These are phyloP conservation scores for Daldinia decipiens DNA, from an alignment of 495 filamentous ascomycete genomes.

Conservation along the genomic window DNA sequence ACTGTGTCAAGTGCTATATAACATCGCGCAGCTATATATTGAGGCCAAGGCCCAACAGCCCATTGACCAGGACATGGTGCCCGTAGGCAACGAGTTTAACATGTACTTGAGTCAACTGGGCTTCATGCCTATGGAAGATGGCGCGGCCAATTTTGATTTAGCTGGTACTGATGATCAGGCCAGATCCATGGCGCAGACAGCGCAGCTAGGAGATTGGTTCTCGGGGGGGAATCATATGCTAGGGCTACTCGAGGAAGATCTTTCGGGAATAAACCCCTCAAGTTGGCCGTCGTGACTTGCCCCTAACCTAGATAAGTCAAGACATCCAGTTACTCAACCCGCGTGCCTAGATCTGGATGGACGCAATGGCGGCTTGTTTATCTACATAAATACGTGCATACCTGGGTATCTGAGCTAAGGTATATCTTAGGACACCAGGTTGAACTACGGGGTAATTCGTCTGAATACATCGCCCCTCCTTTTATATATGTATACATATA, in stretches of 20 bases:
- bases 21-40: constrained; percentile 70
- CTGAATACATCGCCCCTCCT: not conserved
- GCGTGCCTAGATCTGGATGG: not conserved
- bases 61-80: constrained; percentile 56
- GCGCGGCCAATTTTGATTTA: constrained; percentile 20
- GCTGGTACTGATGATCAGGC: constrained; percentile 18
- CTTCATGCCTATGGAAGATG: constrained; percentile 61
- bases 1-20: constrained; percentile 69
- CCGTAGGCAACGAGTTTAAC: constrained; percentile 70
- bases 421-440: too few relatives aligned
- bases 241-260: constrained; percentile 69
- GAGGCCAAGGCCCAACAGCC: constrained; percentile 65
- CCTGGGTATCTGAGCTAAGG: not conserved
- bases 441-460: not conserved
- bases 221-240: constrained; percentile 73
- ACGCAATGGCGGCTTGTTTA: not conserved
- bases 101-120: constrained; percentile 71
- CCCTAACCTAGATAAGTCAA: not conserved
- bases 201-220: constrained; percentile 73
- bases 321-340: not conserved
- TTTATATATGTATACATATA: not conserved
- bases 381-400: not conserved
- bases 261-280: constrained; percentile 61
- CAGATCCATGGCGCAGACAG: constrained; percentile 49
- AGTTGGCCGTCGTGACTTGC: constrained; percentile 47